phyloP scores from a whole-genome alignment of 768 basidiomycete genomes.

The Fomitopsis pulvina region DNA sequence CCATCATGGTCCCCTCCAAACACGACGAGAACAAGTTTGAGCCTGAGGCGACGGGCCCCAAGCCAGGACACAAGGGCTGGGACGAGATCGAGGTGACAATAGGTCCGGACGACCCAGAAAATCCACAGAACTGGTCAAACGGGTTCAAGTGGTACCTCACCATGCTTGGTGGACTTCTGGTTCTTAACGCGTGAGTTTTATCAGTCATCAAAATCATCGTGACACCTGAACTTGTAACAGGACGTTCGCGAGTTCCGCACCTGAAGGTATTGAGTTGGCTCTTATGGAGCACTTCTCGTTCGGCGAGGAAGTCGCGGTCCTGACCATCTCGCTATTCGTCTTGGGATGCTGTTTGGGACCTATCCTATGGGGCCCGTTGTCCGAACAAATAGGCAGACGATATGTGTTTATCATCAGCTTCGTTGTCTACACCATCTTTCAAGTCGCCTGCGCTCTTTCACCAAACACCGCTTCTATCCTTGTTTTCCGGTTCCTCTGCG shows the following conservation, averaged over 20 bases:
- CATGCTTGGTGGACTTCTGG: conserved; percentile 16
- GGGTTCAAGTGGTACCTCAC: conserved; percentile 23
- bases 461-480: conserved; percentile 59
- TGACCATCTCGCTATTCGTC: conserved; percentile 58
- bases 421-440: conserved; percentile 53
- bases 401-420: conserved; percentile 28
- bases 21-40: not conserved
- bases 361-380: conserved; percentile 52
- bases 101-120: not conserved
- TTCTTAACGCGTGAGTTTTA: conserved; percentile 30
- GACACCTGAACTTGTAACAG: conserved; percentile 30
- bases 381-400: conserved; percentile 28
- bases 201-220: not conserved
- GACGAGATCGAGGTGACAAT: not conserved
- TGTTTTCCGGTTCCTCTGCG: conserved; percentile 64
- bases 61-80: not conserved
- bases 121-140: conserved; percentile 16
- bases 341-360: conserved; percentile 66
- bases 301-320: conserved; percentile 41
- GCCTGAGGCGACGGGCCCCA: too few relatives aligned
- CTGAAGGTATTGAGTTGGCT: conserved; percentile 40
- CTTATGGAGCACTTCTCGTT: conserved; percentile 43
- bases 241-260: conserved; percentile 58
- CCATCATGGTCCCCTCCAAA: not conserved
- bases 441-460: conserved; percentile 56